Percentiles rank a stretch among this genome's conserved stretches.
Evolutionary conservation across 139 green algal genomes (phyloP).

Genomic region (Micractinium conductrix): DNA sequence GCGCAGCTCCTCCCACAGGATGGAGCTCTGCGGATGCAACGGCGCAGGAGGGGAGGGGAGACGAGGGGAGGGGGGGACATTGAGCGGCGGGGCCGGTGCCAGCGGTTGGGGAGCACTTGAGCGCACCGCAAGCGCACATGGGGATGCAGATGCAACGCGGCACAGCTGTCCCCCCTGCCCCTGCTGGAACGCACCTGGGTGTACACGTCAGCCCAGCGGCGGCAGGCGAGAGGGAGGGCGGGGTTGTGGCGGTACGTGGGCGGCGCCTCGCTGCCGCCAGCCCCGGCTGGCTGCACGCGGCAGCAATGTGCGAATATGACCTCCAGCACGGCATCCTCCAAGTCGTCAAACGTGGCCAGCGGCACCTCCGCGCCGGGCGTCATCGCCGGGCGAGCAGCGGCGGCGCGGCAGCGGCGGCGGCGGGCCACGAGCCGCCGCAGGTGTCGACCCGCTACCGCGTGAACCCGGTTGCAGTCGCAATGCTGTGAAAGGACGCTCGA

Average conservation of each 20-base stretch:
- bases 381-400: background rate
- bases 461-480: too few relatives aligned
- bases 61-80: too few relatives aligned
- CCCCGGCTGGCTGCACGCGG: background rate
- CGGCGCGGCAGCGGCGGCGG: background rate
- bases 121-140: too few relatives aligned
- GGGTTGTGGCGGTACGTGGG: background rate
- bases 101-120: too few relatives aligned
- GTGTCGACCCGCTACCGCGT: too few relatives aligned
- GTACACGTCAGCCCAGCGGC: background rate
- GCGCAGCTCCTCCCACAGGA: conserved; percentile 10
- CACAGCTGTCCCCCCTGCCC: background rate
- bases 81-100: too few relatives aligned
- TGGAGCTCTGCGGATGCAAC: background rate
- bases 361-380: background rate
- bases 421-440: too few relatives aligned
- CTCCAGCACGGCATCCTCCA: conserved; percentile 7
- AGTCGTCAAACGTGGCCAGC: background rate
- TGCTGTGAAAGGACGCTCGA: too few relatives aligned
- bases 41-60: background rate
- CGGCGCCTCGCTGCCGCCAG: background rate
- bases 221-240: background rate
- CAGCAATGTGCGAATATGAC: background rate
- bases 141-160: background rate
- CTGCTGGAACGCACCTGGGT: background rate